Base-by-base conservation (phyloP, 2,329 filamentous ascomycete species). In the Phaeophleospora eucalypticola region DNA sequence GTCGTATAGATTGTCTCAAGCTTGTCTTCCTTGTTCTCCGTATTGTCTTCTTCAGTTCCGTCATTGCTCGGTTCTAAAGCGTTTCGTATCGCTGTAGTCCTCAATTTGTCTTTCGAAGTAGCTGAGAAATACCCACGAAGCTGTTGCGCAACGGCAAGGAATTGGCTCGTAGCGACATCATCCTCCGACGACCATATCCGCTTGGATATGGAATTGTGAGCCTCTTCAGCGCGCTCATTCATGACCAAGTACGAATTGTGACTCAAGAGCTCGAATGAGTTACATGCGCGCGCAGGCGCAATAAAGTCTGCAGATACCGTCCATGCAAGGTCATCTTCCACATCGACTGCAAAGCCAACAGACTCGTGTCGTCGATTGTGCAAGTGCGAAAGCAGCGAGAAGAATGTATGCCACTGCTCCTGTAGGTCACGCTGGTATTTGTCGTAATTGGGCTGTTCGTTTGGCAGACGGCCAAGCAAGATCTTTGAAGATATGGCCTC, bases 381-480 rank as follows among this genome's bases (percentile, higher is more conserved):
- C 34, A 98, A 72, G 64, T 95, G 90, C 10, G 87, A 77, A 15
- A 95, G 77, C 15, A 97, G 77, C 24, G 89, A 83, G 71, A 89
- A 95, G 67, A 95, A 95, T 41, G 87, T 81, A 53, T 86, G 82
- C 93, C 93, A 98, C 65, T 95, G 89, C 9, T 80, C 77, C 62
- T 93, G 86, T 43, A 85, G 83, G 24, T 87, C 83, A 27, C 76
- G 72, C 46, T 86, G 79, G 64, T 90, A 93, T 47, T 83, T 78
- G 18, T 86, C 81, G 57, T 87, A 88, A 60, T 94, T 86, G 68
- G 87, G 81, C 20, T 78, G 78, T 12, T 82, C 82, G 12, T 81
- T 76, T 8, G 80, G 71, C 21, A 72, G 74, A 44, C 81, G 81
- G 36, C 80, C 77, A 29, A 90, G 71, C 1, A 79, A 76, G 12